Conservation (phyloP, 139 green algal genomes). For the Asterochloris erici region DNA sequence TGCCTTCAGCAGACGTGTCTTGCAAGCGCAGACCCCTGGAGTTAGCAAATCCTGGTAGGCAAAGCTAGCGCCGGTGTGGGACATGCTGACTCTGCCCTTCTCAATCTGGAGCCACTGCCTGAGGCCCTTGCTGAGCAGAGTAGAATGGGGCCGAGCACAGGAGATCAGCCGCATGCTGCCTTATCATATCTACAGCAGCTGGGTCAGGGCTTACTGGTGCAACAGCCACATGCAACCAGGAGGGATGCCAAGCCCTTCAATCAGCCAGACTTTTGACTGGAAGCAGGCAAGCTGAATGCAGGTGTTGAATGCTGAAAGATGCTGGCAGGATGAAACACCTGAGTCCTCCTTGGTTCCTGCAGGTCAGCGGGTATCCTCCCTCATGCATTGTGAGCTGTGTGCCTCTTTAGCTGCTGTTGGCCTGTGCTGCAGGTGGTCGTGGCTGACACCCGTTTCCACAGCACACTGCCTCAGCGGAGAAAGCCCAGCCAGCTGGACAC, state of each 20-base stretch:
- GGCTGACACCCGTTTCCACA: conserved; percentile 28
- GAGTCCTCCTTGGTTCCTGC: not conserved
- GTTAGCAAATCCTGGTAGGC: not conserved
- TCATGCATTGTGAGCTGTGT: not conserved
- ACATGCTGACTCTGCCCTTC: not conserved
- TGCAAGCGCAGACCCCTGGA: not conserved
- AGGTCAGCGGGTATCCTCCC: not conserved
- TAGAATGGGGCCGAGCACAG: conserved; percentile 7
- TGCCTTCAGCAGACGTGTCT: no score
- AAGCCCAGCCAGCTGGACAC: conserved; percentile 35
- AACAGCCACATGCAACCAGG: no score
- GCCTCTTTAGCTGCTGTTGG: conserved; percentile 25
- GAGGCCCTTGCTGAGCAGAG: not conserved
- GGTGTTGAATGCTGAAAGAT: not conserved
- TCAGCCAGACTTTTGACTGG: not conserved
- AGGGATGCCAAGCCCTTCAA: not conserved
- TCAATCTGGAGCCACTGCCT: not conserved
- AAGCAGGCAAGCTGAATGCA: not conserved
- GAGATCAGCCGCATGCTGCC: no score
- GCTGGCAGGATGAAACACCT: not conserved
- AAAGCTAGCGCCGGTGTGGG: not conserved
- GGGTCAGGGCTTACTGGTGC: no score
- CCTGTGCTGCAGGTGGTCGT: conserved; percentile 38
- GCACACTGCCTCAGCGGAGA: conserved; percentile 25
- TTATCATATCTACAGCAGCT: no score